Percentiles rank a stretch among this genome's conserved stretches.
Evolutionary conservation across 169 alveolate genomes (phyloP).

Genomic region (Eimeria necatrix): DNA sequence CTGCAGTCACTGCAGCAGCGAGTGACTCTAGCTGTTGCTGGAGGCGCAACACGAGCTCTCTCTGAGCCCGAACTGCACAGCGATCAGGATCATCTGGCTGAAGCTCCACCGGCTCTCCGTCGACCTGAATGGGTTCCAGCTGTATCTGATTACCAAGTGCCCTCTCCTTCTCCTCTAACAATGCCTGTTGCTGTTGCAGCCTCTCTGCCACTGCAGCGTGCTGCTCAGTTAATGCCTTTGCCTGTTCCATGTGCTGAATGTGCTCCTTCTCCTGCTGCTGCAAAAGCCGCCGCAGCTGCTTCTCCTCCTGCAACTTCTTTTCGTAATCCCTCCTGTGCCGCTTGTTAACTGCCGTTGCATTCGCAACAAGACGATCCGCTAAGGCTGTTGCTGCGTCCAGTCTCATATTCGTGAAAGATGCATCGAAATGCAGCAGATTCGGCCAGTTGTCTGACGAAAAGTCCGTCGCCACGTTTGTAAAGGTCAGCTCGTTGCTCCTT

Average conservation of each 20-base stretch:
- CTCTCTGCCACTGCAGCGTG: conserved; percentile 75
- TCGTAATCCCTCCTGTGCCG: conserved; percentile 67
- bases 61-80: conserved; percentile 68
- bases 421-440: conserved; percentile 86
- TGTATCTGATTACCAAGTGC: conserved; percentile 64
- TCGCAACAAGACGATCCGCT: conserved; percentile 87
- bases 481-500: conserved; percentile 89
- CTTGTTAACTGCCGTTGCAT: conserved; percentile 84
- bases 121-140: conserved; percentile 71
- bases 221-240: conserved; percentile 48
- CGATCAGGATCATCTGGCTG: conserved; percentile 66
- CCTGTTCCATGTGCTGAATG: conserved; percentile 72
- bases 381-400: conserved; percentile 90
- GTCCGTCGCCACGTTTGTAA: conserved; percentile 87
- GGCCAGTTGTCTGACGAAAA: conserved; percentile 90
- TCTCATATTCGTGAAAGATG: conserved; percentile 90
- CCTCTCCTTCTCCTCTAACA: conserved; percentile 28
- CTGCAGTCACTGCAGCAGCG: conserved; percentile 74
- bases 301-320: conserved; percentile 72
- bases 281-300: conserved; percentile 72
- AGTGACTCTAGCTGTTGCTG: conserved; percentile 66
- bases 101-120: conserved; percentile 31
- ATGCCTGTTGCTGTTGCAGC: conserved; percentile 66
- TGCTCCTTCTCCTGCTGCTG: conserved; percentile 67
- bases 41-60: conserved; percentile 65